Conservation (phyloP, 352 stramenopile genomes). For the Blastocystis sp. region DNA sequence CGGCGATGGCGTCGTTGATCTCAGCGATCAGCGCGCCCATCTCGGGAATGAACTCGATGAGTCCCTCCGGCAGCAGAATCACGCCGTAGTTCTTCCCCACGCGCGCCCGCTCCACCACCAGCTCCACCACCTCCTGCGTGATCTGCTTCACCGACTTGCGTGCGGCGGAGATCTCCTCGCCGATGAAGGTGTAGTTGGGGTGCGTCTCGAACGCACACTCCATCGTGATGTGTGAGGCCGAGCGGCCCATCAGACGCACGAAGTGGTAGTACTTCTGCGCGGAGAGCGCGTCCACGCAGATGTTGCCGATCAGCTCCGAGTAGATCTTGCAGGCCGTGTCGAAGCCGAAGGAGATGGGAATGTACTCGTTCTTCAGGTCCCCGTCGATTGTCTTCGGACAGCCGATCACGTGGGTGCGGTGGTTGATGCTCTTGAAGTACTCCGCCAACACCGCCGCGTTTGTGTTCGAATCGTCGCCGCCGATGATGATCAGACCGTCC, state of each 20-base stretch:
- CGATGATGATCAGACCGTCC: slow-evolving; percentile 64
- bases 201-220: slow-evolving; percentile 63
- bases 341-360: slow-evolving; percentile 65
- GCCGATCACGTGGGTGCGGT: slow-evolving; percentile 61
- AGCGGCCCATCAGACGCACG: slow-evolving; percentile 61
- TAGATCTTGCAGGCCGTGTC: slow-evolving; percentile 62
- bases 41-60: slow-evolving; percentile 66
- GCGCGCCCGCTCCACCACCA: slow-evolving; percentile 58
- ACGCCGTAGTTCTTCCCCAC: slow-evolving; percentile 64
- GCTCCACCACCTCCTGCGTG: slow-evolving; percentile 58
- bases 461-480: slow-evolving; percentile 65
- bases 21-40: slow-evolving; percentile 63
- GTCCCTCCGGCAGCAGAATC: slow-evolving; percentile 64
- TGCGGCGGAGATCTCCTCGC: not conserved
- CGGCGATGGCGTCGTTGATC: slow-evolving; percentile 63
- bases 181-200: slow-evolving; percentile 61
- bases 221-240: slow-evolving; percentile 63
- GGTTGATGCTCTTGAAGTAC: slow-evolving; percentile 63
- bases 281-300: slow-evolving; percentile 61
- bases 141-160: slow-evolving; percentile 57
- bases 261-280: slow-evolving; percentile 67
- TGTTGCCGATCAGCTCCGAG: slow-evolving; percentile 64
- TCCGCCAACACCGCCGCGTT: slow-evolving; percentile 64
- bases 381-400: slow-evolving; percentile 66
- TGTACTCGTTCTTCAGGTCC: slow-evolving; percentile 66